phyloP scores from a whole-genome alignment of 208 protist species.

The Dictyostelium gargantuum region DNA sequence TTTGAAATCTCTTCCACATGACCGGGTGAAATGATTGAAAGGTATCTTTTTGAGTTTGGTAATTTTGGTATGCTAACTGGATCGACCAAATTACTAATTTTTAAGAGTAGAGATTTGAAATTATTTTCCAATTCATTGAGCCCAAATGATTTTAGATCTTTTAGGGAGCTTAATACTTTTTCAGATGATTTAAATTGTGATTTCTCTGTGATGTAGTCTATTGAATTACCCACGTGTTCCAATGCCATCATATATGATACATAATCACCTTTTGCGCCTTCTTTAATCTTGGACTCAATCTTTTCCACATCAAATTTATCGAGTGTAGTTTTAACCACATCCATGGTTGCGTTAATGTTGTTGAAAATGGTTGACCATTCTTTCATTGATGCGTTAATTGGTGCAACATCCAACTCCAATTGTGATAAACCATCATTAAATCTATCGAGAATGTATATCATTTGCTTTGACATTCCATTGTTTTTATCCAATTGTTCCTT shows the following conservation, averaged over 20 bases:
- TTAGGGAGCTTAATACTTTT: background rate
- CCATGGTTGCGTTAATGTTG: conserved; percentile 25
- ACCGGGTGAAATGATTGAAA: background rate
- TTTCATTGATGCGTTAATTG: conserved; percentile 63
- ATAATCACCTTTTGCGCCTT: conserved; percentile 56
- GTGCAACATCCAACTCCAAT: conserved; percentile 20
- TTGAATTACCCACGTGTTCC: conserved; percentile 17
- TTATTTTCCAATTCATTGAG: conserved; percentile 18
- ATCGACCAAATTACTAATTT: conserved; percentile 34
- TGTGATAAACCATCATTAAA: conserved; percentile 18
- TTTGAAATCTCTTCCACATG: conserved; percentile 27
- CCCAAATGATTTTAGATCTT: conserved; percentile 1
- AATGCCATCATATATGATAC: conserved; percentile 10
- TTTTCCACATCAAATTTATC: conserved; percentile 33
- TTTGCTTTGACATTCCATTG: conserved; percentile 20
- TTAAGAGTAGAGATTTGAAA: conserved; percentile 24
- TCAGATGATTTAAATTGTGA: background rate
- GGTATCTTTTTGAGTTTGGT: background rate
- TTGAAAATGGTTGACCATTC: conserved; percentile 48
- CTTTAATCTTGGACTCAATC: conserved; percentile 17
- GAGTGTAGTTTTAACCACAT: background rate
- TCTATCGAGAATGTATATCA: conserved; percentile 19
- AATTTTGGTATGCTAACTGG: background rate
- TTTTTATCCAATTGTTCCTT: background rate
- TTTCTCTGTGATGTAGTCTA: background rate